phyloP scores from a whole-genome alignment of 2,329 filamentous ascomycete species.

The Xylaria sp. region DNA sequence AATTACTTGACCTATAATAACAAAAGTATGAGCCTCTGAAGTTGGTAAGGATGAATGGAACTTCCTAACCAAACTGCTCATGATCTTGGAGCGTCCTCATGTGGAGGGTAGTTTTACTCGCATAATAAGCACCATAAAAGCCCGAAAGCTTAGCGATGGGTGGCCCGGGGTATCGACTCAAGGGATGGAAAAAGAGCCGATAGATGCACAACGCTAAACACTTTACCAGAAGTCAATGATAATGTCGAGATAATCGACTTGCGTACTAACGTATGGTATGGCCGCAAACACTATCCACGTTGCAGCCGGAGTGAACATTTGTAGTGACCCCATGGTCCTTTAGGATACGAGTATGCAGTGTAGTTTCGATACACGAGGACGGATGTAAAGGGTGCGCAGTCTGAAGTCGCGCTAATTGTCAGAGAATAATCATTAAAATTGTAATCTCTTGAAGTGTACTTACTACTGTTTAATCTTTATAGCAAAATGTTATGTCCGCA shows the following conservation, averaged over 20 bases:
- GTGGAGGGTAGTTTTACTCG: constrained; percentile 16
- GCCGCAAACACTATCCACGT: not conserved
- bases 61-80: not conserved
- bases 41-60: not conserved
- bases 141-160: constrained; percentile 15
- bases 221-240: constrained; percentile 2
- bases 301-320: not conserved
- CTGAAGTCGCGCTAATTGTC: not conserved
- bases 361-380: not conserved
- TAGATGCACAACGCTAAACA: constrained; percentile 7
- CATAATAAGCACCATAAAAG: constrained; percentile 15
- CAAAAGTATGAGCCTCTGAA: not conserved
- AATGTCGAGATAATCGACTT: not conserved
- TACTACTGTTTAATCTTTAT: not conserved
- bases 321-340: constrained; percentile 5
- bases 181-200: constrained; percentile 18
- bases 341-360: not conserved
- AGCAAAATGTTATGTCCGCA: not conserved
- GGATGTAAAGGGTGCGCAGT: too few relatives aligned
- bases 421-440: not conserved
- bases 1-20: constrained; percentile 17
- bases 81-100: constrained; percentile 13
- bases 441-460: not conserved
- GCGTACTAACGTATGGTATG: constrained; percentile 7
- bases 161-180: constrained; percentile 16